These are phyloP conservation scores for Neurospora terricola DNA, from an alignment of 495 filamentous ascomycete species.

Conservation along the genomic window DNA sequence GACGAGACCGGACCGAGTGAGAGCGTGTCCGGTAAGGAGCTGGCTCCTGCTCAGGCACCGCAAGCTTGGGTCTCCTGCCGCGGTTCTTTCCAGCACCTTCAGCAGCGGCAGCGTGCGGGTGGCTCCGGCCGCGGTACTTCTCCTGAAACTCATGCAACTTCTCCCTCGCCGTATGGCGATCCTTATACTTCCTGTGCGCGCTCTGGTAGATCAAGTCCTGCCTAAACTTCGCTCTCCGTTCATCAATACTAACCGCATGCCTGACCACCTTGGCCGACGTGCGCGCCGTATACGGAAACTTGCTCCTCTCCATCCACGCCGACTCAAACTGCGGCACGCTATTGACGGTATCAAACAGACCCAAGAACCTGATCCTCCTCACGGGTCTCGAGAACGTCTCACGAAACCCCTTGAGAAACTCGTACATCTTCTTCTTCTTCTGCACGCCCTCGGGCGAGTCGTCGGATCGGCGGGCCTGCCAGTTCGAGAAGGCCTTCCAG, in stretches of 20 bases:
- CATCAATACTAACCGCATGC: constrained; percentile 72
- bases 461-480: constrained; percentile 59
- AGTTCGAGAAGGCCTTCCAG: constrained; percentile 81
- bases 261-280: constrained; percentile 60
- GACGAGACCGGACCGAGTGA: constrained; percentile 19
- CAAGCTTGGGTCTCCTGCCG: constrained; percentile 8
- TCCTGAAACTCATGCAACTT: constrained; percentile 32
- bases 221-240: constrained; percentile 59
- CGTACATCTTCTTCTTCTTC: constrained; percentile 52
- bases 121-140: constrained; percentile 21
- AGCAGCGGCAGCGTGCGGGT: not conserved
- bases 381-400: constrained; percentile 78
- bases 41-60: constrained; percentile 8
- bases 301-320: constrained; percentile 75
- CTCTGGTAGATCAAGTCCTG: constrained; percentile 63
- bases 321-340: constrained; percentile 74
- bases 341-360: constrained; percentile 71
- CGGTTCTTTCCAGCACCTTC: not conserved
- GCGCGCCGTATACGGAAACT: constrained; percentile 73
- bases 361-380: constrained; percentile 58
- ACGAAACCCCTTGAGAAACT: constrained; percentile 73
- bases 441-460: constrained; percentile 48
- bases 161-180: constrained; percentile 25
- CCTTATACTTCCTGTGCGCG: constrained; percentile 23
- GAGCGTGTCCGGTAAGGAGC: constrained; percentile 38